phyloP scores from a whole-genome alignment of 139 green algal species.

The Pleodorina starrii region DNA sequence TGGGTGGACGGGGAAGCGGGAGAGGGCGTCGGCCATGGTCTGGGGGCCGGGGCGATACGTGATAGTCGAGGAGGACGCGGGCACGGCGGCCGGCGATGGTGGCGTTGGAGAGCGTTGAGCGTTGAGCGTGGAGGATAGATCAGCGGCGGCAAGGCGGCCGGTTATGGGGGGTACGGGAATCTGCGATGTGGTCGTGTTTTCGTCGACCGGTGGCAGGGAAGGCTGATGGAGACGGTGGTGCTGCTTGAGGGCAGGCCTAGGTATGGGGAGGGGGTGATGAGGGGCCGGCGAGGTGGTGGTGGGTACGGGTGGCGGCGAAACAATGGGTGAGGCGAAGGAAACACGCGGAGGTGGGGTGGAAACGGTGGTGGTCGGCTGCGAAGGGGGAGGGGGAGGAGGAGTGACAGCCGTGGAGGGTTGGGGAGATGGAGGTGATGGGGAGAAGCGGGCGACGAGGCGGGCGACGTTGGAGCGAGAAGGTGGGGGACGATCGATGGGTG shows the following conservation, averaged over 20 bases:
- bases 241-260: background rate
- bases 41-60: constrained; percentile 51
- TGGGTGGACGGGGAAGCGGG: background rate
- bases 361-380: too few relatives aligned
- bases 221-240: background rate
- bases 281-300: background rate
- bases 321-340: background rate
- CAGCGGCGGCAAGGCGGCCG: background rate
- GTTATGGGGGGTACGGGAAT: background rate
- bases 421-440: background rate
- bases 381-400: too few relatives aligned
- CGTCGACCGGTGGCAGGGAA: background rate
- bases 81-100: background rate
- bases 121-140: background rate
- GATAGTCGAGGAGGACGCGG: constrained; percentile 4
- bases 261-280: background rate
- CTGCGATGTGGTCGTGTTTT: background rate
- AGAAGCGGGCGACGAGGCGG: background rate
- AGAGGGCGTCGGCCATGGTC: background rate
- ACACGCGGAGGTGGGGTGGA: too few relatives aligned
- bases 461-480: background rate
- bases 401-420: background rate
- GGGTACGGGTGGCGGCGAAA: background rate
- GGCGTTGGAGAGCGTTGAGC: background rate
- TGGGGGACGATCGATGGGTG: background rate